Percentiles rank a stretch among this genome's conserved stretches.
Evolutionary conservation across 306 rosid species (phyloP).

Genomic region (Abrus precatorius): DNA sequence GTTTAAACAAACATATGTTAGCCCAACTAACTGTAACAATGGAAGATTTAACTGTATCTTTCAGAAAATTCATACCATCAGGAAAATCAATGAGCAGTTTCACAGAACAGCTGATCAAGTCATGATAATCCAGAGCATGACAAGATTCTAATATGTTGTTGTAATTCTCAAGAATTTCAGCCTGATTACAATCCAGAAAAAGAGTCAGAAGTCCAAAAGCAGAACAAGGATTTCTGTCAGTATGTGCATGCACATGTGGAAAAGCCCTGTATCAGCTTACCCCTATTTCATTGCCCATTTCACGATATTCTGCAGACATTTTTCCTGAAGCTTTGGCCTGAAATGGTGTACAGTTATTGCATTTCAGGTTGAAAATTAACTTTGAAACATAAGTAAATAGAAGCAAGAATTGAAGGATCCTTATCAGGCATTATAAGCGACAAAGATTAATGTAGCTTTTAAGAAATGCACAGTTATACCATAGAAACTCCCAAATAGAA

Average conservation of each 20-base stretch:
- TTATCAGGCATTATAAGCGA: slow-evolving; percentile 26
- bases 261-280: slow-evolving; percentile 66
- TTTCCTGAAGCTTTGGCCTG: slow-evolving; percentile 96
- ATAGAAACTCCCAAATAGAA: slow-evolving; percentile 2
- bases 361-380: slow-evolving; percentile 14
- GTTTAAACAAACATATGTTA: slow-evolving; percentile 51
- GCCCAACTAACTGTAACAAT: slow-evolving; percentile 45
- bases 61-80: slow-evolving; percentile 67
- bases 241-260: slow-evolving; percentile 34
- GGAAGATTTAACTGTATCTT: slow-evolving; percentile 35
- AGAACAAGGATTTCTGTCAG: slow-evolving; percentile 26
- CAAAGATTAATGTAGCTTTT: slow-evolving; percentile 20
- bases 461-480: slow-evolving; percentile 35
- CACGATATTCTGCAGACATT: slow-evolving; percentile 64
- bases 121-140: slow-evolving; percentile 96
- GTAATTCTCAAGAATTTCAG: slow-evolving; percentile 80
- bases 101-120: slow-evolving; percentile 89
- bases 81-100: slow-evolving; percentile 85
- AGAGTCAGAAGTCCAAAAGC: slow-evolving; percentile 47
- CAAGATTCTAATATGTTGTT: slow-evolving; percentile 80
- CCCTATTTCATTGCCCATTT: slow-evolving; percentile 82
- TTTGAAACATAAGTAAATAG: slow-evolving; percentile 1
- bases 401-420: slow-evolving; percentile 36
- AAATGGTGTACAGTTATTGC: slow-evolving; percentile 46
- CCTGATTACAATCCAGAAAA: slow-evolving; percentile 65